Base-by-base conservation (phyloP, 2,329 filamentous ascomycete species). In the Trichoderma sp. region DNA sequence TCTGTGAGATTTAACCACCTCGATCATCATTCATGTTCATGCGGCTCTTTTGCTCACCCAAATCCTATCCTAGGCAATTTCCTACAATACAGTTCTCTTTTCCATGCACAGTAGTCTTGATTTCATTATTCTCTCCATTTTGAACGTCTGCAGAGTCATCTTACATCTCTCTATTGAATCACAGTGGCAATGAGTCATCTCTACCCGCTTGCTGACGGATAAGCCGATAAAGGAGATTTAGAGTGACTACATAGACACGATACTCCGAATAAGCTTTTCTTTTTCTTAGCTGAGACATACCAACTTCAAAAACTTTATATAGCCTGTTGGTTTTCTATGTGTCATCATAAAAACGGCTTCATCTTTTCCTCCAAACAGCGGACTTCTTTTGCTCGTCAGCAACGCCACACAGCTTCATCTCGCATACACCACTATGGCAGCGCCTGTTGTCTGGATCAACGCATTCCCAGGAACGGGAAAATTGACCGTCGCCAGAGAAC, bases 391-490 rank as follows among this genome's bases (percentile, higher is more conserved):
- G 39, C 39, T 53, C 0, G 11, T 24, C 21, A 4, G 21, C 21
- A 7, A 34, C 43, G 6, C 24, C 14, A 3, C n/a, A 53, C n/a
- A 53, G 18, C 18, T 36, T 14, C 21, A 6, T 24, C 5, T 0
- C n/a, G 15, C 6, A 53, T 3, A 18, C 18, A 4, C 9, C 30
- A 18, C 1, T 11, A 58, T 58, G 32, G 24, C 32, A 24, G 6
- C 7, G 7, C 51, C 64, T n/a, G 32, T 67, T 9, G 12, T 67
- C 2, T 67, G 64, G 64, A 58, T 67, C 3, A 67, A 67, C 8
- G 64, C 51, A n/a, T 57, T 67, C 51, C 64, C 64, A 7, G 64
- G 51, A 30, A 58, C 34, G 39, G 51, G 51, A 3, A 58, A 43
- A 21, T 21, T 58, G 4, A 43, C 47, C 3, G 24, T 32, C 9